Base-by-base conservation (phyloP, 2,329 filamentous ascomycete genomes). In the Colletotrichum abscissum region DNA sequence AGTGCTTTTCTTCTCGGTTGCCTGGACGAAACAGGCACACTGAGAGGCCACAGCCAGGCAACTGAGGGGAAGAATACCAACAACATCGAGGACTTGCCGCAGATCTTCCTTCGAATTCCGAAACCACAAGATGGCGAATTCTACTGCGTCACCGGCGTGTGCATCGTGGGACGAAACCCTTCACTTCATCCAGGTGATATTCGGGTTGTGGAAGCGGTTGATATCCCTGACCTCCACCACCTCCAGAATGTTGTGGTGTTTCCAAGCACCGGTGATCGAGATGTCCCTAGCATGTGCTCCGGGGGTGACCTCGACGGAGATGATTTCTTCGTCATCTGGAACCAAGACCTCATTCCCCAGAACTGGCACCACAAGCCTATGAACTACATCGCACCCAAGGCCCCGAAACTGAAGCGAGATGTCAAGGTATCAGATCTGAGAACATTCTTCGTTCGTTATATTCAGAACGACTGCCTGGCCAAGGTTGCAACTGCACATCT, bases 221-320 rank as follows among this genome's bases (percentile, higher is more conserved):
- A 98, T 76, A 87, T 91, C 1, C 89, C 91, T 0, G 85, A 85
- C n/a, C 85, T 99, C 4, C 89, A 87, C 58, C 94, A 98, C 78
- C 86, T 98, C 4, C 92, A 90, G 69, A 92, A 98, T 79, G 94
- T 97, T 0, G 92, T 98, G 1, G 95, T 98, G 0, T 92, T 99
- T 62, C 94, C 97, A 0, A 91, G 94, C 46, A 92, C 86, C 0
- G 96, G 96, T 0, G 95, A 98, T 78, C 88, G 93, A 19, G 95
- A 97, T 75, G 84, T 99, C 26, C 91, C 95, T 1, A 95, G 93
- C 78, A 98, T 98, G 96, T 95, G 97, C 75, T 98, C 97, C 4
- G 97, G 97, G 2, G 97, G 97, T 0, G 97, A 99, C 79, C 88
- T 99, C 0, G 97, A 99, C 79, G 97, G 97, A 0, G 97, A 99